Conservation (phyloP, 352 stramenopile species). For the Phytophthora pinifolia region DNA sequence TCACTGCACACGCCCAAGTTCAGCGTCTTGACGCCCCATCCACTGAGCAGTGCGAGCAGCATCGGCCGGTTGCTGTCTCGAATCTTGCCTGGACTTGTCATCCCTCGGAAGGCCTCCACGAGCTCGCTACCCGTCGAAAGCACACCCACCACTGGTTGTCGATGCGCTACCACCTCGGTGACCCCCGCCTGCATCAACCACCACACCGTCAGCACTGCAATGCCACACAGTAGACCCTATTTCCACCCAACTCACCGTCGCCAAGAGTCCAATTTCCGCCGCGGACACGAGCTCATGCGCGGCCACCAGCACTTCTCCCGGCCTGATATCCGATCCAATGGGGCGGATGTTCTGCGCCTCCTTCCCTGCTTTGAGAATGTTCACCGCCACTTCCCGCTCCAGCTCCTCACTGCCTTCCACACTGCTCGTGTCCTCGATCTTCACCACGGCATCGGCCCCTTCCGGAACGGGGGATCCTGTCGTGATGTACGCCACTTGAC, state of each 20-base stretch:
- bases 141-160: conserved; percentile 85
- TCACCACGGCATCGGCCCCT: conserved; percentile 92
- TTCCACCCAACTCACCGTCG: conserved; percentile 58
- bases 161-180: conserved; percentile 66
- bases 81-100: conserved; percentile 78
- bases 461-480: conserved; percentile 92
- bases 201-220: conserved; percentile 2
- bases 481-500: conserved; percentile 92
- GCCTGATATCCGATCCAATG: conserved; percentile 91
- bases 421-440: conserved; percentile 91
- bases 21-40: conserved; percentile 48
- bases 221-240: not conserved
- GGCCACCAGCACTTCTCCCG: conserved; percentile 75
- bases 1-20: conserved; percentile 82
- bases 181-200: conserved; percentile 60
- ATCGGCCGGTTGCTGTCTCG: conserved; percentile 95
- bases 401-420: conserved; percentile 35
- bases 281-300: conserved; percentile 75
- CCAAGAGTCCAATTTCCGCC: conserved; percentile 91
- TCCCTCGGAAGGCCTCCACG: conserved; percentile 53
- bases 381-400: conserved; percentile 47
- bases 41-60: conserved; percentile 69
- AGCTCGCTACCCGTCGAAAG: conserved; percentile 97
- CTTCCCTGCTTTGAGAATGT: conserved; percentile 63
- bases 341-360: conserved; percentile 76